These are phyloP conservation scores for Fusarium penzigii DNA, from an alignment of 2,329 filamentous ascomycete genomes.

Conservation along the genomic window DNA sequence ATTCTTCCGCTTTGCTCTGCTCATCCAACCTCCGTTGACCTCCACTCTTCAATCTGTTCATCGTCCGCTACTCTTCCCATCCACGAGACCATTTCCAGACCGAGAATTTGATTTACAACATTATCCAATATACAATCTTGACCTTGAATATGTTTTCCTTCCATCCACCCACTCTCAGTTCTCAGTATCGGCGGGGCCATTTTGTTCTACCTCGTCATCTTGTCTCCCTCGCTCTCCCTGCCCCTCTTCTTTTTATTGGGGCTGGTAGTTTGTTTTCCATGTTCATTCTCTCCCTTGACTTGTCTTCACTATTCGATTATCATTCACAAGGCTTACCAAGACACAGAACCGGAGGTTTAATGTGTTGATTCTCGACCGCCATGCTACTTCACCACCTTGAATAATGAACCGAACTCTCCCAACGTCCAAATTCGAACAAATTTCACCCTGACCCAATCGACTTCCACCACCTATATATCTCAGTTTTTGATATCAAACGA, in stretches of 20 bases:
- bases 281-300: slow-evolving; percentile 26
- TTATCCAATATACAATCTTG: no score
- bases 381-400: slow-evolving; percentile 27
- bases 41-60: no score
- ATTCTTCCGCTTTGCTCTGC: no score
- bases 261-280: slow-evolving; percentile 23
- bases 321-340: slow-evolving; percentile 23
- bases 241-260: slow-evolving; percentile 30
- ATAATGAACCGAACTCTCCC: slow-evolving; percentile 29
- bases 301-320: slow-evolving; percentile 12
- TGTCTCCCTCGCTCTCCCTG: slow-evolving; percentile 15
- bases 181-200: no score
- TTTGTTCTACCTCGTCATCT: slow-evolving; percentile 16
- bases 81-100: no score
- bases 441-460: background rate
- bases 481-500: no score
- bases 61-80: no score
- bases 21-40: no score
- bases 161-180: slow-evolving; percentile 8
- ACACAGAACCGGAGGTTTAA: slow-evolving; percentile 12
- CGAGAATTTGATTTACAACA: no score
- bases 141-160: slow-evolving; percentile 1
- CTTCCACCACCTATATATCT: slow-evolving; percentile 9
- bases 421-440: slow-evolving; percentile 25
- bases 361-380: slow-evolving; percentile 25